Percentiles rank a stretch among this genome's conserved stretches.
These are phyloP conservation scores for Pyrus betulifolia DNA, from an alignment of 306 rosid genomes.

Conservation along the genomic window DNA sequence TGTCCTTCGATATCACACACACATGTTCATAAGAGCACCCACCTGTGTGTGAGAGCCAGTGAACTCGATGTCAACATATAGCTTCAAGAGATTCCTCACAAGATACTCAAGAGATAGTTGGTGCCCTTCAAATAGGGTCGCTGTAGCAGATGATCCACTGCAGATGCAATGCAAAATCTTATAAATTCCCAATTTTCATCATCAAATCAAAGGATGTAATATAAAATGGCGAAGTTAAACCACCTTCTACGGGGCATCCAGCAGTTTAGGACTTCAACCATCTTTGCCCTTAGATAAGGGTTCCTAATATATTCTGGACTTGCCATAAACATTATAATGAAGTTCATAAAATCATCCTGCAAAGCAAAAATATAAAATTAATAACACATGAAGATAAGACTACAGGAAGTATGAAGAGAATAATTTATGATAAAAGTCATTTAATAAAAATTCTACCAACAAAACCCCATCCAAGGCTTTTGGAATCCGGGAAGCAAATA, in stretches of 20 bases:
- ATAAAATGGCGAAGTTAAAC: conserved; percentile 17
- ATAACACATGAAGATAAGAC: conserved; percentile 3
- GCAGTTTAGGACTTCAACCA: conserved; percentile 95
- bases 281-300: conserved; percentile 95
- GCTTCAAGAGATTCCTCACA: conserved; percentile 92
- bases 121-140: conserved; percentile 91
- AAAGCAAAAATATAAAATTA: conserved; percentile 9
- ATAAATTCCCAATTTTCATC: conserved; percentile 24
- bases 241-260: conserved; percentile 98
- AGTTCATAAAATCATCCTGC: conserved; percentile 98
- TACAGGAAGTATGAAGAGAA: background rate
- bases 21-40: background rate
- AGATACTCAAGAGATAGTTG: conserved; percentile 87
- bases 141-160: conserved; percentile 71
- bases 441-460: conserved; percentile 43
- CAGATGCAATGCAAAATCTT: conserved; percentile 14
- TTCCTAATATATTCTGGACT: conserved; percentile 81
- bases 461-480: conserved; percentile 88
- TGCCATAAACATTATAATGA: conserved; percentile 96
- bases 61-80: conserved; percentile 96
- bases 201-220: conserved; percentile 8
- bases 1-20: background rate
- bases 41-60: conserved; percentile 99
- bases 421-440: background rate
- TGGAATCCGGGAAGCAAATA: conserved; percentile 93